phyloP scores from a whole-genome alignment of 1,139 yeast genomes.

The Saccharomyces pastorianus region DNA sequence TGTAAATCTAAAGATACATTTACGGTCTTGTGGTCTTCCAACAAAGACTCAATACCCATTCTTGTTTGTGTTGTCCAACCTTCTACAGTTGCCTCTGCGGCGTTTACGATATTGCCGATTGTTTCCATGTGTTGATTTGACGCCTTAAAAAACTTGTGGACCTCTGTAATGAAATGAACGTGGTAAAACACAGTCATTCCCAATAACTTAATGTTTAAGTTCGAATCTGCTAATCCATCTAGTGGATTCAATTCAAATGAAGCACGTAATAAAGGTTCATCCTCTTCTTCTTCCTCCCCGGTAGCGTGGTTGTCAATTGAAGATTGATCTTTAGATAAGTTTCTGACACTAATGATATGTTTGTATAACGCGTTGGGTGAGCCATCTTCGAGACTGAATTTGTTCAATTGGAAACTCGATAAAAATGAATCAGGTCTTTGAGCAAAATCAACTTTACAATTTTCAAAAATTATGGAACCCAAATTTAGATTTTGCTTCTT shows the following conservation, averaged over 20 bases:
- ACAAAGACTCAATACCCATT: slow-evolving; percentile 84
- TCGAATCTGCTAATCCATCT: slow-evolving; percentile 75
- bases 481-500: slow-evolving; percentile 40
- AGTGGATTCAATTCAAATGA: slow-evolving; percentile 81
- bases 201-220: slow-evolving; percentile 61
- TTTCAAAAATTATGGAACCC: slow-evolving; percentile 77
- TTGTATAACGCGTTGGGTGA: slow-evolving; percentile 65
- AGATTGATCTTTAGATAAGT: slow-evolving; percentile 9
- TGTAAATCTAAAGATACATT: slow-evolving; percentile 81
- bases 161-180: slow-evolving; percentile 67
- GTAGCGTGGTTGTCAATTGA: slow-evolving; percentile 5
- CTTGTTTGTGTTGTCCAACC: slow-evolving; percentile 85
- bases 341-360: slow-evolving; percentile 81
- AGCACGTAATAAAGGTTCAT: slow-evolving; percentile 66
- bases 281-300: slow-evolving; percentile 16
- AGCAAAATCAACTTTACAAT: slow-evolving; percentile 63
- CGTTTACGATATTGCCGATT: slow-evolving; percentile 83
- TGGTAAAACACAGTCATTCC: slow-evolving; percentile 89
- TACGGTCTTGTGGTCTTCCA: slow-evolving; percentile 88
- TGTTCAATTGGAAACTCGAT: slow-evolving; percentile 66
- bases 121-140: slow-evolving; percentile 83
- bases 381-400: slow-evolving; percentile 82
- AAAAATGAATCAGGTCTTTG: slow-evolving; percentile 77
- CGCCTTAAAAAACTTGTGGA: slow-evolving; percentile 71
- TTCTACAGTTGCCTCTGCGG: slow-evolving; percentile 92